phyloP scores from a whole-genome alignment of 2,329 filamentous ascomycete species.

The Laburnicola sp. region DNA sequence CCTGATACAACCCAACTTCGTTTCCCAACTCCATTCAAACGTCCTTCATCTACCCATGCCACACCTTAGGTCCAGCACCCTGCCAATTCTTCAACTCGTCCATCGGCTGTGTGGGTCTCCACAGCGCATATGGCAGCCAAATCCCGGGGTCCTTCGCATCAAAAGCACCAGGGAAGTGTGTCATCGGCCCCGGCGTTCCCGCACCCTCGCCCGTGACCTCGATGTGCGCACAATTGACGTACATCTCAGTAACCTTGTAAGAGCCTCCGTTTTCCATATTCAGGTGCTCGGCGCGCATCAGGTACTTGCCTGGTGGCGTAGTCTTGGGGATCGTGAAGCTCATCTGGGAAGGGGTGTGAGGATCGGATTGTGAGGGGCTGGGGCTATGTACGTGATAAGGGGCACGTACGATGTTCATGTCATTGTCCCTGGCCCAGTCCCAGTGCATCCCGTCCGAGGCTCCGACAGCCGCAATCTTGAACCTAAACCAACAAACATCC shows the following conservation, averaged over 20 bases:
- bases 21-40: too few species aligned
- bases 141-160: conserved; percentile 10
- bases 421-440: conserved; percentile 1
- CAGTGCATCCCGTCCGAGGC: conserved; percentile 11
- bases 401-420: background rate
- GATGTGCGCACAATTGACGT: conserved; percentile 9
- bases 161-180: conserved; percentile 13
- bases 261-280: conserved; percentile 4
- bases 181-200: conserved; percentile 9
- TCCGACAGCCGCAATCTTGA: conserved; percentile 8
- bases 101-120: conserved; percentile 4
- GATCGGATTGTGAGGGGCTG: too few species aligned
- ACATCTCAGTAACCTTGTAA: conserved; percentile 9
- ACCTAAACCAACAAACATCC: background rate
- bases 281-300: conserved; percentile 15
- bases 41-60: conserved; percentile 2
- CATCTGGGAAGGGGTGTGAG: conserved; percentile 2
- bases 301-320: conserved; percentile 18
- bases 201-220: conserved; percentile 7
- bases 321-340: conserved; percentile 19
- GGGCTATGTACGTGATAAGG: background rate
- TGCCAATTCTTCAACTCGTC: conserved; percentile 13
- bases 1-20: too few species aligned
- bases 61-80: conserved; percentile 12
- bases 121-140: conserved; percentile 4